Evolutionary conservation across 192 early-diverging fungal genomes (phyloP), one percentile per base, ranked within the genome.

Genomic region (Lobosporangium transversale): DNA sequence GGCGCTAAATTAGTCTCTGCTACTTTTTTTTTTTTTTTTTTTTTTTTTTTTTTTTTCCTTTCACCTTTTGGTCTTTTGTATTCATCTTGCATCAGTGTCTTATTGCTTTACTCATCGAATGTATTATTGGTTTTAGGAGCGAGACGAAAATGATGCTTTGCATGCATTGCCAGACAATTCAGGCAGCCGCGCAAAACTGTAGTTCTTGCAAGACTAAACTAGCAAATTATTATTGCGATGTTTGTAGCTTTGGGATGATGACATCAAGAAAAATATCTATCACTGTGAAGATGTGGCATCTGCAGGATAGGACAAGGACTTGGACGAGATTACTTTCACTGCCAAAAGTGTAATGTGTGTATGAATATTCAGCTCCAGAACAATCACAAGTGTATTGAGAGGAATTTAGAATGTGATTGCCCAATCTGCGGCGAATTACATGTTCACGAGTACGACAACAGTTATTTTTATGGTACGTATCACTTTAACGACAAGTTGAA

Each of bases 371-470:
- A 68, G 18, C 82, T 91, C 23, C 88, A 90, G 57, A 82, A 90
- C 44, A 84, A 83, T 33, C 97, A 99, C 79, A 86, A 89, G 54
- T 99, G 97, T 70, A 94, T 93, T 50, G 97, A 99, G 75, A 84
- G 90, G 42, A 94, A 93, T 44, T 63, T 99, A 21, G 94, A 97
- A 58, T 85, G 88, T 53, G 92, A 98, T 81, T 99, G 97, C 60
- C 95, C 96, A 2, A 96, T 99, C 54, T 99, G 97, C 82, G 94
- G 95, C n/a, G 96, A 99, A 62, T n/a, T 92, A 89, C 75, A 89
- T 99, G 84, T 95, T 95, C 54, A 97, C 93, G 11, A 95, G 94
- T 4, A 90, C 88, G 0, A 86, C 86, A 7, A 86, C 84, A 0
- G 89, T 95, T 9, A 92, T 93, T 31, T 94, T 93, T 75, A 94